Evolutionary conservation across 257 asterid genomes (phyloP).

Genomic region (Cinchona pubescens): DNA sequence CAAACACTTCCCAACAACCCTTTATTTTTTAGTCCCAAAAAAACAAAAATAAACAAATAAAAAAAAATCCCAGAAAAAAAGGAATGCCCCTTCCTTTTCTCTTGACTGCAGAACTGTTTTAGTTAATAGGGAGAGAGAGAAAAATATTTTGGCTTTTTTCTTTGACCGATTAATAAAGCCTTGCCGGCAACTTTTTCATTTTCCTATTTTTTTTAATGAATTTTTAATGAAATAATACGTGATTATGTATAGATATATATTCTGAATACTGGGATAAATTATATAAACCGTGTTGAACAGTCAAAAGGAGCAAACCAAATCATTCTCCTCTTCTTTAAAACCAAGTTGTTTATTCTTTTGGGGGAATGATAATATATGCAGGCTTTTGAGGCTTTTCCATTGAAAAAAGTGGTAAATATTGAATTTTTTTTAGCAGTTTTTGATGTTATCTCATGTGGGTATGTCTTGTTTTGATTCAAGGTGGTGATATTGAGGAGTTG

Average conservation of each 20-base stretch:
- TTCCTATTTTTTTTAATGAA: background rate
- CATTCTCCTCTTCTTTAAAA: conserved; percentile 31
- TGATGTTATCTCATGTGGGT: conserved; percentile 20
- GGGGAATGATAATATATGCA: background rate
- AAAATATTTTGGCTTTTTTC: conserved; percentile 11
- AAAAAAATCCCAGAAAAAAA: background rate
- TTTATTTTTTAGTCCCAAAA: background rate
- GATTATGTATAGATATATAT: background rate
- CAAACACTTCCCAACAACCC: conserved; percentile 9
- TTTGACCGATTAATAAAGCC: conserved; percentile 14
- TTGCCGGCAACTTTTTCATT: conserved; percentile 41
- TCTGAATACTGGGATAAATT: conserved; percentile 5
- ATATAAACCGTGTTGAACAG: conserved; percentile 69
- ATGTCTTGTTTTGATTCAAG: conserved; percentile 16
- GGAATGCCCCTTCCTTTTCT: background rate
- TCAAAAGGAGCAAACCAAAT: conserved; percentile 42
- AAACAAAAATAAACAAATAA: background rate
- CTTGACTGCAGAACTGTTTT: conserved; percentile 16
- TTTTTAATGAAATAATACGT: background rate
- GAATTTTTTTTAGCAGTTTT: conserved; percentile 13
- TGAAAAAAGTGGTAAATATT: conserved; percentile 16
- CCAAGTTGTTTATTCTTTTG: conserved; percentile 19
- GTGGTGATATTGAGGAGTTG: conserved; percentile 9
- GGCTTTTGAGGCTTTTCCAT: background rate
- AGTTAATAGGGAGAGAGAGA: conserved; percentile 26